A percentile compares a stretch with the other conserved stretches of the same genome.
Conservation (phyloP, 306 rosid species). For the Cicer cuneatum region DNA sequence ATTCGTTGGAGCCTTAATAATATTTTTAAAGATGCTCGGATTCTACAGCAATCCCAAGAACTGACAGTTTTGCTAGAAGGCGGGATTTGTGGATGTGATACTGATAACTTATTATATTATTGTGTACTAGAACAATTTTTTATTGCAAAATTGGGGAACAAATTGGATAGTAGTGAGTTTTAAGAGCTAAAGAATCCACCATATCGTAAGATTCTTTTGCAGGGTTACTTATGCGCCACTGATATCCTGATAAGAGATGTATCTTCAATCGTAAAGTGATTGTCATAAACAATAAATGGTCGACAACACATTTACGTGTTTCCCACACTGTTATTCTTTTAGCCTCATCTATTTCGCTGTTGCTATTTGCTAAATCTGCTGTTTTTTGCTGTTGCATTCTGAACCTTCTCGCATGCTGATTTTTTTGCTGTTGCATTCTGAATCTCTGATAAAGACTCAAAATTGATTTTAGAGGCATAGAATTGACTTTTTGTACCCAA, state of each 20-base stretch:
- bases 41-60: constrained; percentile 10
- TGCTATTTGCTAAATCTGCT: not conserved
- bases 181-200: not conserved
- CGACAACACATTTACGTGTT: not conserved
- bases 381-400: not conserved
- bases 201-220: constrained; percentile 11
- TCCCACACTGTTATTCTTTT: not conserved
- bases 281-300: constrained; percentile 12
- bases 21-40: constrained; percentile 31
- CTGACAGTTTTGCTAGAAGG: constrained; percentile 19
- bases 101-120: constrained; percentile 30
- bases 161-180: constrained; percentile 8
- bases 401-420: not conserved
- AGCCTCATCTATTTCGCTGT: not conserved
- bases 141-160: constrained; percentile 18
- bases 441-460: too few relatives aligned
- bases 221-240: not conserved
- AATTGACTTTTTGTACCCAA: too few relatives aligned
- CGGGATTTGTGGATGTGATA: constrained; percentile 33
- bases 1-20: constrained; percentile 26
- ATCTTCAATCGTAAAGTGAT: constrained; percentile 11
- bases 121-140: constrained; percentile 27
- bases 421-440: too few relatives aligned
- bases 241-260: constrained; percentile 1
- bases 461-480: too few relatives aligned